phyloP scores from a whole-genome alignment of 192 early-diverging fungal genomes.

The Coemansia sp. region DNA sequence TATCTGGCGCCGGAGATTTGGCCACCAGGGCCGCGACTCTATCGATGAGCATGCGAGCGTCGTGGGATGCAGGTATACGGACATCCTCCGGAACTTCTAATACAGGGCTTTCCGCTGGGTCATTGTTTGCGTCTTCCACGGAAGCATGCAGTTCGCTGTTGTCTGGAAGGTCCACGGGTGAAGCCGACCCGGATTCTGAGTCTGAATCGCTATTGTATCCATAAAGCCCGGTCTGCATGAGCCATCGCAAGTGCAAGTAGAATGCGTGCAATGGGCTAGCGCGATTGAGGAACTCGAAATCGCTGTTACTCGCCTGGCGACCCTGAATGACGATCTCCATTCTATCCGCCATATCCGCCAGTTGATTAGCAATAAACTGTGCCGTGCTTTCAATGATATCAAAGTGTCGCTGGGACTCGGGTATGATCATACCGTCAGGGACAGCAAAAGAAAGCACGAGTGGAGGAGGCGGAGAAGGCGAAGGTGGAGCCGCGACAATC shows the following conservation, averaged over 20 bases:
- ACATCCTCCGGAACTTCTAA: slow-evolving; percentile 15
- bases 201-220: slow-evolving; percentile 46
- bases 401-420: slow-evolving; percentile 61
- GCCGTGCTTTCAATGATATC: slow-evolving; percentile 76
- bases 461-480: background rate
- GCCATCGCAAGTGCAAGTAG: slow-evolving; percentile 69
- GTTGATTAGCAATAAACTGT: slow-evolving; percentile 63
- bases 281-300: slow-evolving; percentile 72
- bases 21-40: slow-evolving; percentile 33
- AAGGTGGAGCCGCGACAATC: background rate
- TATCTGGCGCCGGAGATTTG: slow-evolving; percentile 18
- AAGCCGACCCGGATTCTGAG: slow-evolving; percentile 19
- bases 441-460: slow-evolving; percentile 25
- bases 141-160: background rate
- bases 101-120: background rate
- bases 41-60: slow-evolving; percentile 23
- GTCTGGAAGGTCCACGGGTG: background rate
- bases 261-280: slow-evolving; percentile 66
- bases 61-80: slow-evolving; percentile 14
- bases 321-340: slow-evolving; percentile 77
- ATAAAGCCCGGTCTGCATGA: slow-evolving; percentile 65
- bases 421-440: slow-evolving; percentile 40
- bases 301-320: slow-evolving; percentile 72
- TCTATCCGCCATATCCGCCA: slow-evolving; percentile 55
- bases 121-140: background rate